These are phyloP conservation scores for Hypoxylon sp. DNA, from an alignment of 2,329 filamentous ascomycete genomes.

Conservation along the genomic window DNA sequence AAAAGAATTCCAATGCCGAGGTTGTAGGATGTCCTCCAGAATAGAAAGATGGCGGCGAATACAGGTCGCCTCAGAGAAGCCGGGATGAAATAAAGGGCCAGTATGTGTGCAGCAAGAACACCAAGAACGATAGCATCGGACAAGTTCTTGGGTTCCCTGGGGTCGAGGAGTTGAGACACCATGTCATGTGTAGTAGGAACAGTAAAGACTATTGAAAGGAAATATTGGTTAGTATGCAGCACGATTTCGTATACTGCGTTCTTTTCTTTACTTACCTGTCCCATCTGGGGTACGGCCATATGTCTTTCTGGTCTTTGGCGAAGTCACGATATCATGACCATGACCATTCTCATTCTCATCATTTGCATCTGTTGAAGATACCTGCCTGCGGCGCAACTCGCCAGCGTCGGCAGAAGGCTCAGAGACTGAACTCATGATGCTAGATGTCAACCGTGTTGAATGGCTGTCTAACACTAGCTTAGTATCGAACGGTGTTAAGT, in stretches of 20 bases:
- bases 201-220: slow-evolving; percentile 79
- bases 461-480: slow-evolving; percentile 14
- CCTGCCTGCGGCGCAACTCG: slow-evolving; percentile 52
- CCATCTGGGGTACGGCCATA: slow-evolving; percentile 93
- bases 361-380: slow-evolving; percentile 29
- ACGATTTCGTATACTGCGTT: slow-evolving; percentile 17
- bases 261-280: slow-evolving; percentile 80
- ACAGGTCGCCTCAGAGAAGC: slow-evolving; percentile 77
- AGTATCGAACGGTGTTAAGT: slow-evolving; percentile 39
- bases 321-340: slow-evolving; percentile 37
- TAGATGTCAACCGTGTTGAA: slow-evolving; percentile 16
- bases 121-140: slow-evolving; percentile 86
- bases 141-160: slow-evolving; percentile 93
- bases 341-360: slow-evolving; percentile 32
- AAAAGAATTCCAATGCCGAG: slow-evolving; percentile 92
- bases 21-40: slow-evolving; percentile 95
- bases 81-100: slow-evolving; percentile 81
- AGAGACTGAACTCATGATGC: slow-evolving; percentile 47
- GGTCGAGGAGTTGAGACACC: slow-evolving; percentile 97
- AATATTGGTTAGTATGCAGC: slow-evolving; percentile 26
- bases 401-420: slow-evolving; percentile 42
- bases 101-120: slow-evolving; percentile 82
- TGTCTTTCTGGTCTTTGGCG: slow-evolving; percentile 73
- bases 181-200: slow-evolving; percentile 98
- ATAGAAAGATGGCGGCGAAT: slow-evolving; percentile 87